These are phyloP conservation scores for Platanthera zijinensis DNA, from an alignment of 106 monocot species.

Conservation along the genomic window DNA sequence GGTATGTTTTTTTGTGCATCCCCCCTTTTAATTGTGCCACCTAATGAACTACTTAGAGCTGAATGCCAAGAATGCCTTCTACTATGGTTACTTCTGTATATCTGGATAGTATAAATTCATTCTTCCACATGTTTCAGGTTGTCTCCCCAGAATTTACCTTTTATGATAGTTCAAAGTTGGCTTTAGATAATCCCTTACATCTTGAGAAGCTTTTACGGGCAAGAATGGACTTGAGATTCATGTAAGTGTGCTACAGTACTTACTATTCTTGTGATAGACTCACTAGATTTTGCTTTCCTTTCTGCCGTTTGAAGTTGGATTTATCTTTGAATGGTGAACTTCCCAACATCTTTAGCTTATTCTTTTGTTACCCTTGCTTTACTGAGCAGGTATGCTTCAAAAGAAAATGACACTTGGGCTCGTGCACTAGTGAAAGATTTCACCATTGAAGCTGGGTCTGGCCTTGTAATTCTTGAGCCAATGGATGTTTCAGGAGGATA, in stretches of 20 bases:
- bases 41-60: background rate
- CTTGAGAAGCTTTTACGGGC: slow-evolving; percentile 91
- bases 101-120: background rate
- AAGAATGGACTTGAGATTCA: slow-evolving; percentile 90
- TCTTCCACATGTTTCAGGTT: slow-evolving; percentile 32
- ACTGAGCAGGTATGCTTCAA: slow-evolving; percentile 72
- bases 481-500: slow-evolving; percentile 85
- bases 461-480: slow-evolving; percentile 85
- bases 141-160: slow-evolving; percentile 92
- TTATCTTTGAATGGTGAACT: background rate
- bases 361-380: slow-evolving; percentile 1
- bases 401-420: slow-evolving; percentile 79
- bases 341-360: background rate
- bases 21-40: background rate
- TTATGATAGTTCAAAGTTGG: slow-evolving; percentile 77
- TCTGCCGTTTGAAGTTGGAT: background rate
- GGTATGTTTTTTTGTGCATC: too few species aligned
- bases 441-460: slow-evolving; percentile 87
- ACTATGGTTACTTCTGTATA: background rate
- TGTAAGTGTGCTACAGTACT: slow-evolving; percentile 26
- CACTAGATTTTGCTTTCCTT: background rate
- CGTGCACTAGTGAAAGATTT: slow-evolving; percentile 78
- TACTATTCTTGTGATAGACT: background rate
- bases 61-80: too few species aligned
- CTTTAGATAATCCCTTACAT: slow-evolving; percentile 55